Conservation (phyloP, 352 stramenopile species). For the Vaucheria bursata region DNA sequence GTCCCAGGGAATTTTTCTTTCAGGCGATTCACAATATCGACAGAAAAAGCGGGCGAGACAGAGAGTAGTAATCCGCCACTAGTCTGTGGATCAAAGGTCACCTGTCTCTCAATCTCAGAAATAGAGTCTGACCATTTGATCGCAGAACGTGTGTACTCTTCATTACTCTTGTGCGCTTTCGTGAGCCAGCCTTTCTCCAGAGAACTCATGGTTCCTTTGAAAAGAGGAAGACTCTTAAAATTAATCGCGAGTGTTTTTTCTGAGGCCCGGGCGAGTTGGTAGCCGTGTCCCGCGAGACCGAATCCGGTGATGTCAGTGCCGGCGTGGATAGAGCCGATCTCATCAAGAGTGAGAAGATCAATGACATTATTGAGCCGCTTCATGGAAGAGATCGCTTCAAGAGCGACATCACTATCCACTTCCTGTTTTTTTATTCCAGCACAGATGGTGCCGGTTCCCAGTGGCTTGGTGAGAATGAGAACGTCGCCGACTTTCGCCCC, state of each 20-base stretch:
- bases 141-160: neutral
- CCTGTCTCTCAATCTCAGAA: constrained; percentile 1
- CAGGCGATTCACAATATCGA: neutral
- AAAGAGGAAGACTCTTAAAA: neutral
- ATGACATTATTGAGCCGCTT: neutral
- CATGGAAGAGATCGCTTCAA: neutral
- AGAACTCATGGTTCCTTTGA: neutral
- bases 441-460: constrained; percentile 57
- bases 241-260: neutral
- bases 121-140: neutral
- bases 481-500: constrained; percentile 46
- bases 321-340: constrained; percentile 11
- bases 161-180: neutral
- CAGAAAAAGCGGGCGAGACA: neutral
- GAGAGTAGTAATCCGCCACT: constrained; percentile 6
- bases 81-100: constrained; percentile 3
- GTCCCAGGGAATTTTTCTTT: neutral
- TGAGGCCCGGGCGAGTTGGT: neutral
- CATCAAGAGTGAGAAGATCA: constrained; percentile 4
- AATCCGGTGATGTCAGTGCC: constrained; percentile 51
- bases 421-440: too few relatives aligned
- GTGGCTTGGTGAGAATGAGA: constrained; percentile 56
- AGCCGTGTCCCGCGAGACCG: constrained; percentile 41
- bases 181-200: neutral
- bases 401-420: constrained; percentile 39